Conservation (phyloP, 2,329 filamentous ascomycete species). For the Ophiostoma novo-ulmi region DNA sequence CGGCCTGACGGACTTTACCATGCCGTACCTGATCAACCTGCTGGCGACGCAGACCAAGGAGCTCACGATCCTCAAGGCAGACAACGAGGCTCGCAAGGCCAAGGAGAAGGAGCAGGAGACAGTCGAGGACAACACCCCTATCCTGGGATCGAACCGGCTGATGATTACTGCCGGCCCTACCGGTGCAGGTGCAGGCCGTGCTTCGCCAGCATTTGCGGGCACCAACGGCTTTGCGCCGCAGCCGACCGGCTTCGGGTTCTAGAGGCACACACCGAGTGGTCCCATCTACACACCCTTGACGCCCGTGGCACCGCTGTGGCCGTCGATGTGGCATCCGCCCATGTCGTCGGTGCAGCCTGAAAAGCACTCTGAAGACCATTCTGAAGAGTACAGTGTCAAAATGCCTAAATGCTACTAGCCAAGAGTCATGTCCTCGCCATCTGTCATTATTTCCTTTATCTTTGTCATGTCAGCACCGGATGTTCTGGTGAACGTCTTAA, state of each 20-base stretch:
- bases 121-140: conserved; percentile 89
- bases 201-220: conserved; percentile 67
- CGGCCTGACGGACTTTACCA: conserved; percentile 91
- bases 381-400: background rate
- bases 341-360: conserved; percentile 15
- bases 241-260: conserved; percentile 70
- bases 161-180: conserved; percentile 89
- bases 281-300: background rate
- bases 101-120: conserved; percentile 53
- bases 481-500: conserved; percentile 5
- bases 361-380: conserved; percentile 19
- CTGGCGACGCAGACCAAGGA: conserved; percentile 84
- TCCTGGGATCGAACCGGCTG: conserved; percentile 78
- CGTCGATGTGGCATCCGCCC: too few relatives aligned
- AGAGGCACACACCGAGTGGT: conserved; percentile 29
- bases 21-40: conserved; percentile 99
- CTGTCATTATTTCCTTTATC: background rate
- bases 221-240: conserved; percentile 87
- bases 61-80: conserved; percentile 78
- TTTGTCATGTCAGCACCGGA: background rate
- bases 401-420: background rate
- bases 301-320: background rate
- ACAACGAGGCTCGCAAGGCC: conserved; percentile 66
- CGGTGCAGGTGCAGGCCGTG: conserved; percentile 36
- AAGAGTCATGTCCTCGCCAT: background rate